Percentiles rank a stretch among this genome's conserved stretches.
Conservation (phyloP, 2,329 filamentous ascomycete species). For the Albifimbria verrucaria region DNA sequence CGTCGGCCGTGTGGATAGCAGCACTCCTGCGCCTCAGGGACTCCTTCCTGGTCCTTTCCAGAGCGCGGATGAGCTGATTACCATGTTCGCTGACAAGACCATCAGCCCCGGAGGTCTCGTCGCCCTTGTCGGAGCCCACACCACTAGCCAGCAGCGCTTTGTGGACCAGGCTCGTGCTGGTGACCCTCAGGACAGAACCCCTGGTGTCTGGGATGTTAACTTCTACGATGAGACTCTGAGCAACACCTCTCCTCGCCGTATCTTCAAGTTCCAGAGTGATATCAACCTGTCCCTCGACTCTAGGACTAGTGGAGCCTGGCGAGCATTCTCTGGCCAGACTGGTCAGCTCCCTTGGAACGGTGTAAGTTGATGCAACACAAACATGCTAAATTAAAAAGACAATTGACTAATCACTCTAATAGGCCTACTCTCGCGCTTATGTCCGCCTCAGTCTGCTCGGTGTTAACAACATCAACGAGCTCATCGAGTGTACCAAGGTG, state of each 20-base stretch:
- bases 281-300: background rate
- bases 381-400: too few relatives aligned
- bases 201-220: background rate
- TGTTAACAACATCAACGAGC: constrained; percentile 48
- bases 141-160: constrained; percentile 3
- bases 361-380: background rate
- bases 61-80: background rate
- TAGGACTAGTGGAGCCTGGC: background rate
- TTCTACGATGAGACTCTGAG: background rate
- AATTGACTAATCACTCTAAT: background rate
- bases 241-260: background rate
- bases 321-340: background rate
- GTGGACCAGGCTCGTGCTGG: background rate
- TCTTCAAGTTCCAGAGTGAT: constrained; percentile 4
- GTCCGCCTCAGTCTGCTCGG: constrained; percentile 48
- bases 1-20: background rate
- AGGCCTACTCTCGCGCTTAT: constrained; percentile 47
- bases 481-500: constrained; percentile 47
- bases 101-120: background rate
- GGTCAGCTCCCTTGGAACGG: constrained; percentile 3
- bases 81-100: constrained; percentile 1
- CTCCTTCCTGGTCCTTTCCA: background rate
- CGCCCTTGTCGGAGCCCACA: background rate
- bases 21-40: background rate
- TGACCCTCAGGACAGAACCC: background rate